Evolutionary conservation across 345 rosid genomes (phyloP), one percentile per base, ranked within the genome.

Genomic region (Carallia pectinifolia): DNA sequence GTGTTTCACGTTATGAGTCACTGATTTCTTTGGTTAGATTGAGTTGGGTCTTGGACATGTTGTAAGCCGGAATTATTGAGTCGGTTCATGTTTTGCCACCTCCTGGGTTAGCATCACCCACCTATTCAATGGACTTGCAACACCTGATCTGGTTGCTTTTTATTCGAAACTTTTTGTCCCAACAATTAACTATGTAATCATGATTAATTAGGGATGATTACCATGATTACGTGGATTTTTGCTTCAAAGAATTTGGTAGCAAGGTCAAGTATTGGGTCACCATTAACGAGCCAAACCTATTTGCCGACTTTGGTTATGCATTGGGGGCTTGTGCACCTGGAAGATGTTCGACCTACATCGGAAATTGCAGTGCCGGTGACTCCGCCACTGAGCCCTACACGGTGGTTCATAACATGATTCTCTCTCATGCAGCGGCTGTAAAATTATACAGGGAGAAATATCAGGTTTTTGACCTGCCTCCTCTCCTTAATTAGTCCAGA

Each of bases 201-300:
- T 39, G 47, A 15, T 13, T 56, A 12, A 62, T 0, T 23, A 84
- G 88, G 79, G 72, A 78, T 4, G 88, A 85, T 65, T 85, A 76
- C 38, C 69, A 70, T 0, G 83, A 80, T 29, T 85, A 72, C 67
- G 84, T 76, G 5, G 86, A 85, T 36, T 38, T 85, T 15, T 85
- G 85, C 69, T 85, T 85, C 63, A 64, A 76, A 67, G 66, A 7
- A 53, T 85, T 78, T 62, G 88, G 85, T 18, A 85, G 76, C 47
- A 78, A 83, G 71, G 86, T 85, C 18, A 85, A 82, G 62, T 78
- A 82, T 30, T 85, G 88, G 88, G 56, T 74, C 52, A 80, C 84
- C 5, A 1, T 85, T 17, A 85, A 85, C 17, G 88, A 85, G 64
- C 88, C 86, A 7, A 68, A 76, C 18, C 72, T 73, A 52, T 79